Conservation (phyloP, 495 filamentous ascomycete genomes). For the Astrothelium subdiscretum region DNA sequence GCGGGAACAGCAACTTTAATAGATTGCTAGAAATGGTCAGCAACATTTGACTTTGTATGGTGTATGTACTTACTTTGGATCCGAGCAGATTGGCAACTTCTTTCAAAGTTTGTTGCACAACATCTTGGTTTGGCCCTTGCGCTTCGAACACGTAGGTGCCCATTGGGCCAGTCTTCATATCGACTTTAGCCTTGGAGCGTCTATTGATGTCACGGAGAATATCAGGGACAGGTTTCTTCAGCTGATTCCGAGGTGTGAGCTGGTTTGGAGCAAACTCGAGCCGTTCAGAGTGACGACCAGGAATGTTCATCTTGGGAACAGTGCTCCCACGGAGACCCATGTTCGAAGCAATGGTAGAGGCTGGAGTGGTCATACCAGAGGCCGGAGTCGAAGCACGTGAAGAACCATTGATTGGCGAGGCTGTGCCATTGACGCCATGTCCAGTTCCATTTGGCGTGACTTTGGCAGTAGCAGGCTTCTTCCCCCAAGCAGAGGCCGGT, state of each 20-base stretch:
- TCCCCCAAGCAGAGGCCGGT: constrained; percentile 56
- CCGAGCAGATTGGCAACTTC: constrained; percentile 77
- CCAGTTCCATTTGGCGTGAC: constrained; percentile 47
- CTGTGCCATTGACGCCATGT: constrained; percentile 29
- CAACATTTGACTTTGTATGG: background rate
- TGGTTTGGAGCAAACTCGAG: constrained; percentile 59
- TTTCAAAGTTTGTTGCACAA: constrained; percentile 69
- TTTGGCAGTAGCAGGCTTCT: constrained; percentile 44
- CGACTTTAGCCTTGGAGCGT: constrained; percentile 73
- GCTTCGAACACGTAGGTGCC: constrained; percentile 68
- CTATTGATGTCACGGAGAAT: constrained; percentile 80
- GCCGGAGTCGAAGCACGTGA: constrained; percentile 47
- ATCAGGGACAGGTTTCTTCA: constrained; percentile 73
- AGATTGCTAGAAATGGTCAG: constrained; percentile 44
- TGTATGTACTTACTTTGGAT: constrained; percentile 52
- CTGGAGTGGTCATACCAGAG: constrained; percentile 46
- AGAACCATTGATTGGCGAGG: constrained; percentile 29
- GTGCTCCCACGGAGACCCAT: constrained; percentile 20
- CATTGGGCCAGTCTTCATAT: constrained; percentile 50
- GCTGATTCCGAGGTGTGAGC: constrained; percentile 56
- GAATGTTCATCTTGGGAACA: constrained; percentile 54
- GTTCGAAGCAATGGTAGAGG: constrained; percentile 30
- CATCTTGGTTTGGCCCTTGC: constrained; percentile 56
- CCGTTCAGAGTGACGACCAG: constrained; percentile 65
- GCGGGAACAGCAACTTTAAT: constrained; percentile 68